phyloP scores from a whole-genome alignment of 495 filamentous ascomycete genomes.

The Tuber indicum region DNA sequence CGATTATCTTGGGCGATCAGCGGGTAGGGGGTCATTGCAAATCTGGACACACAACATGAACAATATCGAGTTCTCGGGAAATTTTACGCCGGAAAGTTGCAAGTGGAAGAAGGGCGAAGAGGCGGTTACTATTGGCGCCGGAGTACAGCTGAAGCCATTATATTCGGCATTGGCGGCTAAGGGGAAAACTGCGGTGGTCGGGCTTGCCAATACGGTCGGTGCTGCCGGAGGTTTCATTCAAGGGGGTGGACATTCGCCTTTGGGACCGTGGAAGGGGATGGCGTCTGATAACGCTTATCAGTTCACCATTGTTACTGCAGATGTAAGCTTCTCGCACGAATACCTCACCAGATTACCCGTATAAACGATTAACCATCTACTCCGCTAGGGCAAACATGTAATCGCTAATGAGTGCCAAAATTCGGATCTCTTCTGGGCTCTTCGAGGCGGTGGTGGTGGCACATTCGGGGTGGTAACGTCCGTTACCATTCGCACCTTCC shows the following conservation, averaged over 20 bases:
- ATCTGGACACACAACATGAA: constrained; percentile 51
- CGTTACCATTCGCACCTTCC: constrained; percentile 46
- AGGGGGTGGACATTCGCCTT: constrained; percentile 41
- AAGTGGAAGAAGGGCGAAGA: constrained; percentile 9
- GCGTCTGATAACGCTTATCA: constrained; percentile 45
- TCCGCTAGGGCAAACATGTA: constrained; percentile 48
- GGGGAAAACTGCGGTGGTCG: constrained; percentile 38
- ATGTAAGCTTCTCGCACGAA: constrained; percentile 38
- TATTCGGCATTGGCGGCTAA: constrained; percentile 29
- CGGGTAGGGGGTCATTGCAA: constrained; percentile 46
- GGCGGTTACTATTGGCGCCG: constrained; percentile 39
- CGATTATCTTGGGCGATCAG: constrained; percentile 38
- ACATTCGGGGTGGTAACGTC: constrained; percentile 52
- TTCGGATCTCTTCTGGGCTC: constrained; percentile 60
- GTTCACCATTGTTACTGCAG: constrained; percentile 44
- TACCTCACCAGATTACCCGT: not conserved
- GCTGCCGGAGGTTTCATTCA: constrained; percentile 43
- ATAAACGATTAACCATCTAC: constrained; percentile 10
- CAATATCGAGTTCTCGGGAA: constrained; percentile 41
- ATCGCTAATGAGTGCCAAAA: constrained; percentile 55
- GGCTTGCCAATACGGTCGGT: constrained; percentile 41
- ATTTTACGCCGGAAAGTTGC: constrained; percentile 29
- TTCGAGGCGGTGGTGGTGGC: constrained; percentile 55
- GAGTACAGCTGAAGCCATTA: constrained; percentile 31
- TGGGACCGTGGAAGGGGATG: constrained; percentile 44